A percentile compares a stretch with the other conserved stretches of the same genome.
Conservation (phyloP, 1,284 basidiomycete species). For the Tylopilus orsonianus region DNA sequence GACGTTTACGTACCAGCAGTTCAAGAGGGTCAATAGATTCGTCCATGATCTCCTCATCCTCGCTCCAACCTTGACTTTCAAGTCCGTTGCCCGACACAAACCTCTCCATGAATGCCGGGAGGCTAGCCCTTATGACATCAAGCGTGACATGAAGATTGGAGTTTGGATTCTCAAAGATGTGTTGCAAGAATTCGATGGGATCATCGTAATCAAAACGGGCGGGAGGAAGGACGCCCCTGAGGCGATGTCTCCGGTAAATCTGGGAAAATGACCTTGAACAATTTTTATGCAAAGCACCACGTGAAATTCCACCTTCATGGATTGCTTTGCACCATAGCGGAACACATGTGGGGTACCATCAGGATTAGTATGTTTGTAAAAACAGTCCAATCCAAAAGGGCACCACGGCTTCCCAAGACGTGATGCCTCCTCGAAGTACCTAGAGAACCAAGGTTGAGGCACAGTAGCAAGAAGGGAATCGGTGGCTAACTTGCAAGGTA, state of each 20-base stretch:
- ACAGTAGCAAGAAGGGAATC: not conserved
- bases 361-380: conserved; percentile 64
- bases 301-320: conserved; percentile 44
- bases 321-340: conserved; percentile 49
- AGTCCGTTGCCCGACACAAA: conserved; percentile 12
- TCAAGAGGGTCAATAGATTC: conserved; percentile 19
- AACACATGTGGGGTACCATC: conserved; percentile 66
- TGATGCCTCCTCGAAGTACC: conserved; percentile 62
- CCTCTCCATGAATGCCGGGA: conserved; percentile 31
- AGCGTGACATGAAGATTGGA: conserved; percentile 34
- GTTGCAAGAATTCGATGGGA: conserved; percentile 29
- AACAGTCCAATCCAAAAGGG: conserved; percentile 75
- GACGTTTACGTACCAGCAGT: conserved; percentile 22
- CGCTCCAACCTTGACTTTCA: conserved; percentile 4
- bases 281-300: not conserved
- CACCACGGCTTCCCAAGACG: conserved; percentile 49
- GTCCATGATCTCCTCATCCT: conserved; percentile 16
- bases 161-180: conserved; percentile 29
- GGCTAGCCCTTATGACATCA: conserved; percentile 33
- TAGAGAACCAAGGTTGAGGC: conserved; percentile 26
- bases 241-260: conserved; percentile 29
- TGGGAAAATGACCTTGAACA: conserved; percentile 7
- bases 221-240: conserved; percentile 19
- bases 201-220: conserved; percentile 29
- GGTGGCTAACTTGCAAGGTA: conserved; percentile 58